These are phyloP conservation scores for Dichotomopilus funicola DNA, from an alignment of 2,329 filamentous ascomycete genomes.

Conservation along the genomic window DNA sequence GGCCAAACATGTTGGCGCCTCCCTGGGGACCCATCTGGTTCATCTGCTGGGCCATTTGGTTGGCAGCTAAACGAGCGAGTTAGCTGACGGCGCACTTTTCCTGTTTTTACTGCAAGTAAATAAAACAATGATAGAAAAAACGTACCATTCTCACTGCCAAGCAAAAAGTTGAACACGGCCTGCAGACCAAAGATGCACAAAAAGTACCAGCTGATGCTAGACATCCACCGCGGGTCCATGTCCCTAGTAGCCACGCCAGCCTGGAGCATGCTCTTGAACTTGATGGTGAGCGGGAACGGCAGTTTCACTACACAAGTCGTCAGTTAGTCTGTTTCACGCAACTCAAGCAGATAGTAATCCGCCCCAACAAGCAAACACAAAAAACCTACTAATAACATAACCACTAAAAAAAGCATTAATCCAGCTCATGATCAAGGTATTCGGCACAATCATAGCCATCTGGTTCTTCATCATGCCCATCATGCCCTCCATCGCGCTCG, in stretches of 20 bases:
- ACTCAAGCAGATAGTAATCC: too few species aligned
- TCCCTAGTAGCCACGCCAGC: slow-evolving; percentile 93
- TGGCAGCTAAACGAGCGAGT: slow-evolving; percentile 57
- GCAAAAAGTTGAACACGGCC: slow-evolving; percentile 92
- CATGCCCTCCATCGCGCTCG: slow-evolving; percentile 97
- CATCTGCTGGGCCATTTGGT: slow-evolving; percentile 88
- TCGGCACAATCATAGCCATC: slow-evolving; percentile 99
- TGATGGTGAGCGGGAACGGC: slow-evolving; percentile 93
- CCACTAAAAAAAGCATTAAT: slow-evolving; percentile 99
- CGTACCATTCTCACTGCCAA: slow-evolving; percentile 92
- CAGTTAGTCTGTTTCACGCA: neutral
- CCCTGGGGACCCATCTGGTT: slow-evolving; percentile 64
- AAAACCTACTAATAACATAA: slow-evolving; percentile 80
- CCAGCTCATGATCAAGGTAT: slow-evolving; percentile 99
- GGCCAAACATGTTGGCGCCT: slow-evolving; percentile 71
- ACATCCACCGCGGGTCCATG: slow-evolving; percentile 97
- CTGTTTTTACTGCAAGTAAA: neutral
- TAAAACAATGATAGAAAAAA: slow-evolving; percentile 14
- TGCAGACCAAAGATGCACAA: slow-evolving; percentile 94
- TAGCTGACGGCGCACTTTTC: neutral
- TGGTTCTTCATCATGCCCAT: slow-evolving; percentile 99
- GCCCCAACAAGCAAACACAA: neutral
- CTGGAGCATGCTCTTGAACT: slow-evolving; percentile 99
- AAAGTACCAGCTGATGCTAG: slow-evolving; percentile 98
- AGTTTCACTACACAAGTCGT: slow-evolving; percentile 64